phyloP scores from a whole-genome alignment of 345 rosid genomes.

The Moricandia arvensis region DNA sequence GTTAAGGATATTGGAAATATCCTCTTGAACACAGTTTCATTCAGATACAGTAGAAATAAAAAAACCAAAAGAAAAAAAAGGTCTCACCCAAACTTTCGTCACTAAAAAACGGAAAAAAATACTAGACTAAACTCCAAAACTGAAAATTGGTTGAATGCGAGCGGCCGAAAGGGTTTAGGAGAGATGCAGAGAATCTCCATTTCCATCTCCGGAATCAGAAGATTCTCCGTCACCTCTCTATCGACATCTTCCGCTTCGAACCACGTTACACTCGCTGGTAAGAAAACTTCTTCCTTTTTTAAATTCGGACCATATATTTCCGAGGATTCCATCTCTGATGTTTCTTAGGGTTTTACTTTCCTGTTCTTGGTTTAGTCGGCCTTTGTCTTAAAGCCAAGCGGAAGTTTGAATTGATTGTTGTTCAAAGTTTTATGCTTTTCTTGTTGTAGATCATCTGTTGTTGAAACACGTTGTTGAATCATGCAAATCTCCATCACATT shows the following conservation, averaged over 20 bases:
- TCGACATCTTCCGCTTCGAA: conserved; percentile 20
- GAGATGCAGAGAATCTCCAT: conserved; percentile 29
- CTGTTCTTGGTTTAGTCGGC: background rate
- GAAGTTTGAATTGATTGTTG: too few species aligned
- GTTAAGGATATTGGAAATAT: too few species aligned
- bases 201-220: conserved; percentile 23
- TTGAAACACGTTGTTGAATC: conserved; percentile 47
- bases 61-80: too few species aligned
- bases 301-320: background rate
- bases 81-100: background rate
- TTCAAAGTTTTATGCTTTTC: too few species aligned
- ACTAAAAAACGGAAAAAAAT: background rate
- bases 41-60: conserved; percentile 16
- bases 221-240: conserved; percentile 23
- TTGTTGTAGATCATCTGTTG: background rate
- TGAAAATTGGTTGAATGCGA: background rate
- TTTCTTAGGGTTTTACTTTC: background rate
- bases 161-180: background rate
- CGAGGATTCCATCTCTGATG: background rate
- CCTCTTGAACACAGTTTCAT: too few species aligned
- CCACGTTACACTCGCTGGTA: conserved; percentile 29
- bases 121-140: background rate
- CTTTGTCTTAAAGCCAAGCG: too few species aligned
- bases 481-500: conserved; percentile 44
- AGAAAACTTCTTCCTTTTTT: background rate